Evolutionary conservation across 2,329 filamentous ascomycete species (phyloP), one percentile per base, ranked within the genome.

Genomic region (Phaeomoniella chlamydospora): DNA sequence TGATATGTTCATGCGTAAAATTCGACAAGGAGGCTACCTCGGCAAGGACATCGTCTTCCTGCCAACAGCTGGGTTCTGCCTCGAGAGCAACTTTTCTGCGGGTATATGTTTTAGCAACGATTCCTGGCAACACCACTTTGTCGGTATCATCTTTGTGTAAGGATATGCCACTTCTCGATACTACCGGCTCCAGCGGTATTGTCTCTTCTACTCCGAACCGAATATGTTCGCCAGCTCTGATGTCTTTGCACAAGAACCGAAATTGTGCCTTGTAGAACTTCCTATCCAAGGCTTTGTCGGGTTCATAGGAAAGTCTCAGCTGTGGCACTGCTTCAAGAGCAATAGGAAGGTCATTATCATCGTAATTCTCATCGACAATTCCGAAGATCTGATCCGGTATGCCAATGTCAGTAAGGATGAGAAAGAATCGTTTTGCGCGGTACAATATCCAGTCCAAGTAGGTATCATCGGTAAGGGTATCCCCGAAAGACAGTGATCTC

Each of bases 381-480:
- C 67, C 61, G 43, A 77, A 77, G 31, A 77, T 75, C 40, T 71
- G 68, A 43, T 74, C 70, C n/a, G 72, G 67, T n/a, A 73, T 65
- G 6, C 70, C 70, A 37, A 74, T 65, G 37, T 73, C 67, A 33
- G 64, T 60, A 16, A 77, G 58, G 14, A 74, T 70, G 18, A 77
- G 59, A 43, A 76, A 77, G 11, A 77, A 52, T 19, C 72, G 63
- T 40, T 65, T 64, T 3, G 70, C 69, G 39, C 67, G 66, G 37
- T 67, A 61, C 18, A 77, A 54, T 36, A 77, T 76, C 70, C 72
- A 77, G 49, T 77, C 72, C 45, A 77, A 64, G 44, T 77, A 77
- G 3, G 59, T 63, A 43, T 64, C 59, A 35, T 59, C 61, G 15
- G 62, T 64, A 37, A 65, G 39, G 9, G 58, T 60, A 34, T 63